These are phyloP conservation scores for Cercophora sp. DNA, from an alignment of 495 filamentous ascomycete species.

Conservation along the genomic window DNA sequence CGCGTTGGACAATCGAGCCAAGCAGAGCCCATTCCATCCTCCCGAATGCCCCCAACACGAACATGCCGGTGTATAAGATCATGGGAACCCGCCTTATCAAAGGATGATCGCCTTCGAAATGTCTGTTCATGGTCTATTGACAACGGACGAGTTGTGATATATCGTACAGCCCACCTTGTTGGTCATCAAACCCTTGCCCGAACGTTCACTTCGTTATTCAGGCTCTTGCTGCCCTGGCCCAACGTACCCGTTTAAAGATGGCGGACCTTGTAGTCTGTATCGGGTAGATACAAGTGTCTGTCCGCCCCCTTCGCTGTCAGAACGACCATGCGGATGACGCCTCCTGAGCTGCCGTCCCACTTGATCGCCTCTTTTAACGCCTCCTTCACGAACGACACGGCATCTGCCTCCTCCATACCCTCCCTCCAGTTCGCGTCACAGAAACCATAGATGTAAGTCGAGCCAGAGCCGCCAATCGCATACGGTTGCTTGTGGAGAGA, in stretches of 20 bases:
- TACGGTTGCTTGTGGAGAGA: constrained; percentile 97
- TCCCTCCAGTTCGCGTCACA: constrained; percentile 97
- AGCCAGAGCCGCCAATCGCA: constrained; percentile 92
- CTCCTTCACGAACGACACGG: constrained; percentile 88
- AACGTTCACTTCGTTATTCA: background rate
- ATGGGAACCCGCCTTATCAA: too few relatives aligned
- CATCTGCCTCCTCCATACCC: constrained; percentile 88
- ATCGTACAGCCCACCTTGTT: background rate
- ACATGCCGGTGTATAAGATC: too few relatives aligned
- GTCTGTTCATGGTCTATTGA: too few relatives aligned
- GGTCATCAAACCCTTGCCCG: background rate
- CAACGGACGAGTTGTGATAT: background rate
- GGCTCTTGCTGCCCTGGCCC: constrained; percentile 2
- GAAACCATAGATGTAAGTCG: constrained; percentile 98
- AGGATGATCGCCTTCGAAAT: too few relatives aligned
- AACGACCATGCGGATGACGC: constrained; percentile 96
- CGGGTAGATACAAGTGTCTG: constrained; percentile 85
- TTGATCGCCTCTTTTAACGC: constrained; percentile 92
- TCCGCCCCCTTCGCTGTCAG: constrained; percentile 82
- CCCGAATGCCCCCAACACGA: too few relatives aligned
- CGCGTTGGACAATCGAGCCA: too few relatives aligned
- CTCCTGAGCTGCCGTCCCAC: constrained; percentile 98
- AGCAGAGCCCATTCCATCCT: too few relatives aligned
- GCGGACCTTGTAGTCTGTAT: constrained; percentile 68
- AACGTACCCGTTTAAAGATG: constrained; percentile 19